Percentiles rank a stretch among this genome's conserved stretches.
phyloP scores from a whole-genome alignment of 2,329 filamentous ascomycete species.

The Meredithiella fracta region DNA sequence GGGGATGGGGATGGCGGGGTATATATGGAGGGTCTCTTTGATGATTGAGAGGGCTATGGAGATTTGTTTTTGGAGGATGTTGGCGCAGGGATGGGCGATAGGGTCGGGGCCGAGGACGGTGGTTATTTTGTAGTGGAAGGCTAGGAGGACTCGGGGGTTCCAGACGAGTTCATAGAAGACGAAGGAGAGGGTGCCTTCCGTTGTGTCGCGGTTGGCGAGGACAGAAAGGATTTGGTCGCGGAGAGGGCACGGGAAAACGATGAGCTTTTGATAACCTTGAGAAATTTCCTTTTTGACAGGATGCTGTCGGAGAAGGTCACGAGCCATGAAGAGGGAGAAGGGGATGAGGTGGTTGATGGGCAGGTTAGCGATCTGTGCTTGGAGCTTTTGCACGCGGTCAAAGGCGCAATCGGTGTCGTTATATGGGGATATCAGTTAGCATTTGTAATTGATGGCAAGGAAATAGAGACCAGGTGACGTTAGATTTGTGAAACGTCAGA shows the following conservation, averaged over 20 bases:
- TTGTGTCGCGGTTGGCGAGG: constrained; percentile 76
- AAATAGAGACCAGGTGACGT: background rate
- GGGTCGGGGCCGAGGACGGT: constrained; percentile 42
- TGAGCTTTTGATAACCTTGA: constrained; percentile 32
- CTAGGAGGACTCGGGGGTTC: constrained; percentile 48
- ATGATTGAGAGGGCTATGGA: constrained; percentile 60
- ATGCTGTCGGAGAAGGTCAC: constrained; percentile 62
- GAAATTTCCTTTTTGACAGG: constrained; percentile 46
- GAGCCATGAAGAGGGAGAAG: constrained; percentile 55
- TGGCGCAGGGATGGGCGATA: constrained; percentile 40
- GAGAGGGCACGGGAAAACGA: constrained; percentile 54
- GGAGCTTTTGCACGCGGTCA: constrained; percentile 58
- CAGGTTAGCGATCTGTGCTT: constrained; percentile 48
- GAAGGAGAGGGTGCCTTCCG: constrained; percentile 67
- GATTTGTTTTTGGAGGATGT: constrained; percentile 62
- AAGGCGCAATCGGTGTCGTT: constrained; percentile 51
- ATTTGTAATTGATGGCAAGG: constrained; percentile 2
- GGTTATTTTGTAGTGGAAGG: constrained; percentile 58
- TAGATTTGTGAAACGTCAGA: background rate
- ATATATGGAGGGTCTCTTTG: constrained; percentile 62
- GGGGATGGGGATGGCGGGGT: constrained; percentile 68
- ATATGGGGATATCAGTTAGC: background rate
- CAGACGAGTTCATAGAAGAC: constrained; percentile 65
- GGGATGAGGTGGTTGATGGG: constrained; percentile 51
- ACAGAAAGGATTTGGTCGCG: constrained; percentile 74